Base-by-base conservation (phyloP, 345 rosid species). In the Xanthoceras sorbifolium region DNA sequence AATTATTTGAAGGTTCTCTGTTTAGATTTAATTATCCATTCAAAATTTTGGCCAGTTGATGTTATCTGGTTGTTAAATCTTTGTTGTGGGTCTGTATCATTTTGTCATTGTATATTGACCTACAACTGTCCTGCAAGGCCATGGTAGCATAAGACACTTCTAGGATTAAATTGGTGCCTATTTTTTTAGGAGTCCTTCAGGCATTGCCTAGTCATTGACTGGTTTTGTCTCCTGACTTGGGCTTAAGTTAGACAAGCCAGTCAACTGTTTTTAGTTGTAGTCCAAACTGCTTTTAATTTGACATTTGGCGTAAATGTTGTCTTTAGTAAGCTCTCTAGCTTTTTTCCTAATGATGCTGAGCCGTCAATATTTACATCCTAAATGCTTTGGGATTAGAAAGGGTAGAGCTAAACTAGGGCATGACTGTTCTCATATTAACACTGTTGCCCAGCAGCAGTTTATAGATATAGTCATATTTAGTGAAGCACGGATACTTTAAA, bases 81-180 rank as follows among this genome's bases (percentile, higher is more conserved):
- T 50, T 1, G 23, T 25, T 15, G 8, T 12, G 36, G 20, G 67
- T 32, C 22, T 11, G n/a, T 64, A 28, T 32, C 67, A n/a, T n/a
- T n/a, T n/a, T n/a, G n/a, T n/a, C n/a, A 64, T 4, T 64, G 67
- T 31, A 64, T 31, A 12, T 15, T 64, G 28, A 57, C 62, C 42
- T 28, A 18, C 20, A 64, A 64, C 38, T 8, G 3, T 70, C 25
- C 36, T 52, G 12, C 36, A 46, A 20, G 22, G 29, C 29, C 29
- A 46, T 0, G 9, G 23, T 68, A 40, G 38, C 14, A 22, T 9
- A 67, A 32, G 40, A 42, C 20, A 11, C 70, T 67, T 67, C 20
- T 67, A 67, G 31, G 31, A 67, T 67, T 42, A 40, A 5, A 31
- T 54, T 42, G 54, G 50, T 67, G 25, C n/a, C 64, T 72, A 9